Evolutionary conservation across 1,284 basidiomycete genomes (phyloP).

Genomic region (Puccinia polysora): DNA sequence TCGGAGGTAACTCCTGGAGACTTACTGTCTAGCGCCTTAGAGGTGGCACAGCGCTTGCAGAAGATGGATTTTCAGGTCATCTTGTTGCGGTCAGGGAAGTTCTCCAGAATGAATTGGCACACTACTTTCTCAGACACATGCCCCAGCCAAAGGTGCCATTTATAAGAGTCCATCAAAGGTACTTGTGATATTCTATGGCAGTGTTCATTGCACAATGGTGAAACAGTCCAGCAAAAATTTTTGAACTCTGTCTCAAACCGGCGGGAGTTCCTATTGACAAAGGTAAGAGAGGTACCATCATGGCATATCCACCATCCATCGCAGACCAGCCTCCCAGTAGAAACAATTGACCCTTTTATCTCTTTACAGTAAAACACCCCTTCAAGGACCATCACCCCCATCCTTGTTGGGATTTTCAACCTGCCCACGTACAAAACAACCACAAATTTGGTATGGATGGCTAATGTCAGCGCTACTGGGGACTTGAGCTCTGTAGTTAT

Average conservation of each 20-base stretch:
- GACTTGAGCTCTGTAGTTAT: background rate
- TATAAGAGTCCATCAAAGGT: background rate
- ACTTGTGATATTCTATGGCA: background rate
- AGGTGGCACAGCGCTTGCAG: constrained; percentile 6
- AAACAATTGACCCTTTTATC: background rate
- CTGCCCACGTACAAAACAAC: background rate
- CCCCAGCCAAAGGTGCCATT: constrained; percentile 7
- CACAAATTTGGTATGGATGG: background rate
- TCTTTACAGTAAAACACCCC: background rate
- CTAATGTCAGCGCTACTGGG: background rate
- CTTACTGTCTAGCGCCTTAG: background rate
- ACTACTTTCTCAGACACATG: background rate
- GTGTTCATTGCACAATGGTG: background rate
- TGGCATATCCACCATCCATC: background rate
- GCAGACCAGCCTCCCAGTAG: background rate
- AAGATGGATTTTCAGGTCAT: background rate
- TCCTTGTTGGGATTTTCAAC: constrained; percentile 5
- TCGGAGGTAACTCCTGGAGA: background rate
- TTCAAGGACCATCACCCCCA: background rate
- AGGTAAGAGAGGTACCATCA: background rate
- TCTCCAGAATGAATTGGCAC: background rate
- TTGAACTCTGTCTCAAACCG: background rate
- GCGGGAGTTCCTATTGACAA: background rate
- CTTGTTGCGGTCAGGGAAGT: background rate
- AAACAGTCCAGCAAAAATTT: background rate